Evolutionary conservation across 2,329 filamentous ascomycete species (phyloP).

Genomic region (Coniella vitis): DNA sequence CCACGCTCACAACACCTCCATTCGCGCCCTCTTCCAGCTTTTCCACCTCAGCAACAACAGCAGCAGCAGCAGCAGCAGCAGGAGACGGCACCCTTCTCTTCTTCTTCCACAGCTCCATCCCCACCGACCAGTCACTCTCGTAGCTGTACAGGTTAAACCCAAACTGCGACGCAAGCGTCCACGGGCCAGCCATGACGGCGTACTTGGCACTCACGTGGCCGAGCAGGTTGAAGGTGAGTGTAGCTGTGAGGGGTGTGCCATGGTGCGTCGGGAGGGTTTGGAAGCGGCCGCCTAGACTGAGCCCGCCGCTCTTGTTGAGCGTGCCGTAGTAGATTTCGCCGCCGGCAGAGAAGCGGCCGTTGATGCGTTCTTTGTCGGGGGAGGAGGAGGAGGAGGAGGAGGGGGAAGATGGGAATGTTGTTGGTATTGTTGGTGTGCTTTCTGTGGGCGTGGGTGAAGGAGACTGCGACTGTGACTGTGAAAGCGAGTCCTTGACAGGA

Average conservation of each 20-base stretch:
- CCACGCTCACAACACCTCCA: too few relatives aligned
- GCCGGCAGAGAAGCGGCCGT: conserved; percentile 81
- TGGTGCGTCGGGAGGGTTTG: conserved; percentile 74
- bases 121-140: conserved; percentile 87
- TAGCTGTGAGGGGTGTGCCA: conserved; percentile 89
- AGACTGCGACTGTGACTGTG: too few relatives aligned
- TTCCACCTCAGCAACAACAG: conserved; percentile 1
- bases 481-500: too few relatives aligned
- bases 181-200: conserved; percentile 74
- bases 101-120: conserved; percentile 86
- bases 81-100: conserved; percentile 35
- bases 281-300: conserved; percentile 84
- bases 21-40: background rate
- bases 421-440: background rate
- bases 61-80: conserved; percentile 22
- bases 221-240: conserved; percentile 88
- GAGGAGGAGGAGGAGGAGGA: background rate
- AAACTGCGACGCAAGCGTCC: conserved; percentile 83
- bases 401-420: background rate
- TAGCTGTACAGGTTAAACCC: conserved; percentile 99
- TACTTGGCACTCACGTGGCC: conserved; percentile 89
- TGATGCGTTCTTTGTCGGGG: conserved; percentile 52
- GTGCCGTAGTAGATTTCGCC: conserved; percentile 94
- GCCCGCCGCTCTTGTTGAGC: conserved; percentile 85
- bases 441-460: too few relatives aligned